Evolutionary conservation across 2,329 filamentous ascomycete species (phyloP).

Genomic region (Scolecobasidium constrictum): DNA sequence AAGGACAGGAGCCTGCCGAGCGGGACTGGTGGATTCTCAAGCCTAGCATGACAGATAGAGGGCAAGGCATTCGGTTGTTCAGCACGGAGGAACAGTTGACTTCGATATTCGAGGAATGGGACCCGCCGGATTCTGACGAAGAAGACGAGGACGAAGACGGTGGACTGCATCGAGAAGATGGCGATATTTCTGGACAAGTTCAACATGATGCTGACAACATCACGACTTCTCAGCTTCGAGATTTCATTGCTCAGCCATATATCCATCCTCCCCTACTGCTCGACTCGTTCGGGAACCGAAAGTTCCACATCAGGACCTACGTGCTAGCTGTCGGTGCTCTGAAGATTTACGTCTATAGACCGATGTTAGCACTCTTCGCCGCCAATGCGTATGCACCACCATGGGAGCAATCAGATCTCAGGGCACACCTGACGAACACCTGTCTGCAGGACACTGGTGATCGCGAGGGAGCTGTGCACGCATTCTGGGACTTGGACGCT

Average conservation of each 20-base stretch:
- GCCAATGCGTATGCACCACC: constrained; percentile 61
- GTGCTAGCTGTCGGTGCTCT: constrained; percentile 72
- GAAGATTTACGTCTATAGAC: constrained; percentile 72
- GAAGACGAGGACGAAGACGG: constrained; percentile 43
- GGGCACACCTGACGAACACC: constrained; percentile 84
- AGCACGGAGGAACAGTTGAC: constrained; percentile 75
- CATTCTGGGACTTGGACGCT: constrained; percentile 60
- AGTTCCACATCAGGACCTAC: constrained; percentile 93
- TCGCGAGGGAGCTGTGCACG: constrained; percentile 54
- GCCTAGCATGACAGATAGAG: constrained; percentile 92
- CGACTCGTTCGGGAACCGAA: constrained; percentile 47
- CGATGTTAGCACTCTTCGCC: constrained; percentile 91
- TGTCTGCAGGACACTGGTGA: constrained; percentile 61
- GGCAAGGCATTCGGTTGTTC: constrained; percentile 86
- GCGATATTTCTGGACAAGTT: constrained; percentile 12
- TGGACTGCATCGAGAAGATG: too few species aligned
- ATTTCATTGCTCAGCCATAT: constrained; percentile 94
- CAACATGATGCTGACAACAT: constrained; percentile 43
- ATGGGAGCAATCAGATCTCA: constrained; percentile 45
- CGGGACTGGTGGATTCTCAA: constrained; percentile 97
- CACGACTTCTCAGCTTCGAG: constrained; percentile 80
- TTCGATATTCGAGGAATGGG: constrained; percentile 85
- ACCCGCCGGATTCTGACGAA: constrained; percentile 55
- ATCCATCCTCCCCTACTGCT: constrained; percentile 76
- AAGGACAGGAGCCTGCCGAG: constrained; percentile 24